Conservation (phyloP, 192 early-diverging fungal species). For the Umbelopsis vinacea region DNA sequence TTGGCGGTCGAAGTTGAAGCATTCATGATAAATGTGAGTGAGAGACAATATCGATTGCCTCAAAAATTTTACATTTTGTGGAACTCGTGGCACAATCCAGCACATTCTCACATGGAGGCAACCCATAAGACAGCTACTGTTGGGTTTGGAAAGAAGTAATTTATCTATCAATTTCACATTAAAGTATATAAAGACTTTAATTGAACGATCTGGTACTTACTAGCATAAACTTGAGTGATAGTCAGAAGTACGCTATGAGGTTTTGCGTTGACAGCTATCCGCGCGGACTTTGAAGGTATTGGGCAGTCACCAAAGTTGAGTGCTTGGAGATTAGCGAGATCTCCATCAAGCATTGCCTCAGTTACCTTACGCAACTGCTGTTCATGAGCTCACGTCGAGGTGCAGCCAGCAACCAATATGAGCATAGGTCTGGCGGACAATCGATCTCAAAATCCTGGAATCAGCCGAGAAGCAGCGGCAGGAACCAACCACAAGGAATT, state of each 20-base stretch:
- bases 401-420: constrained; percentile 1
- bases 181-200: too few species aligned
- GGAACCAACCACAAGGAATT: not conserved
- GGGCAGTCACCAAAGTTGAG: not conserved
- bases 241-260: too few species aligned
- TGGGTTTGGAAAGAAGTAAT: too few species aligned
- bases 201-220: too few species aligned
- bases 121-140: too few species aligned
- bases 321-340: not conserved
- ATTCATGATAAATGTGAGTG: not conserved
- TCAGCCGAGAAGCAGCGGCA: not conserved
- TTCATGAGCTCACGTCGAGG: constrained; percentile 21
- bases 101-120: too few species aligned
- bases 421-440: not conserved
- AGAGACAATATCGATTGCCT: not conserved
- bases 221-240: too few species aligned
- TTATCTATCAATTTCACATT: too few species aligned
- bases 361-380: not conserved
- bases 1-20: not conserved
- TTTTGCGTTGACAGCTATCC: not conserved
- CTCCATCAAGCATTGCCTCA: not conserved
- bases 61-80: too few species aligned
- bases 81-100: too few species aligned
- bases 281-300: not conserved
- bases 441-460: not conserved